Evolutionary conservation across 768 basidiomycete species (phyloP), one percentile per base, ranked within the genome.

Genomic region (Russula sp.): DNA sequence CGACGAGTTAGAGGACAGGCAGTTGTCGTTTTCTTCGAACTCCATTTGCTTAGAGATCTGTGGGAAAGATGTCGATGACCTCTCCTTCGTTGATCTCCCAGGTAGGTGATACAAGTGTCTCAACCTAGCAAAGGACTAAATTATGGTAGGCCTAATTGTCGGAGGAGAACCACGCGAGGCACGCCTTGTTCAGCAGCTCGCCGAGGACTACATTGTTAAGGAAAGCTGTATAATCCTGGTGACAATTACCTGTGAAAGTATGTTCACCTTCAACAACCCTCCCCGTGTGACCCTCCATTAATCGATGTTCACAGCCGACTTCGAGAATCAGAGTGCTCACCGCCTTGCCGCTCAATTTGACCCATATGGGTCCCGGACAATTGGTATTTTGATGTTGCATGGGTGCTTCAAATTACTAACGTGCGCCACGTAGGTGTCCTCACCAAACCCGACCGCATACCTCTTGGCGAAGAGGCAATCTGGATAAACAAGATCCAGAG

Each of bases 241-340:
- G 32, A 81, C 80, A 0, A 79, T 84, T 0, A 80, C 88, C 0
- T 87, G 85, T 66, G 85, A 87, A 72, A 86, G 86, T 86, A 59
- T 62, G 81, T 66, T 18, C 11, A 39, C 13, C 4, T n/a, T 11
- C 37, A 20, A 20, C 37, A 22, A 22, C 47, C 47, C 50, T 14
- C 18, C 37, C 55, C 16, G 11, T 53, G 14, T n/a, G 1, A 4
- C 11, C 48, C 9, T 39, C 37, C 44, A n/a, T 57, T 4, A 57
- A 22, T 53, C 27, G 32, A 14, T 4, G 48, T 51, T 40, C 11
- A 10, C 58, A 91, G 90, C 88, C 56, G 88, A 92, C 65, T 88
- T 88, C 20, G 87, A 91, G 67, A 92, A 89, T 48, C 89, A 91
- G 70, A 86, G 85, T 0, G 89, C 89, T 0, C 84, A 86, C 62